Evolutionary conservation across 2,329 filamentous ascomycete species (phyloP), one percentile per base, ranked within the genome.

Genomic region (Ophioceras dolichostomum): DNA sequence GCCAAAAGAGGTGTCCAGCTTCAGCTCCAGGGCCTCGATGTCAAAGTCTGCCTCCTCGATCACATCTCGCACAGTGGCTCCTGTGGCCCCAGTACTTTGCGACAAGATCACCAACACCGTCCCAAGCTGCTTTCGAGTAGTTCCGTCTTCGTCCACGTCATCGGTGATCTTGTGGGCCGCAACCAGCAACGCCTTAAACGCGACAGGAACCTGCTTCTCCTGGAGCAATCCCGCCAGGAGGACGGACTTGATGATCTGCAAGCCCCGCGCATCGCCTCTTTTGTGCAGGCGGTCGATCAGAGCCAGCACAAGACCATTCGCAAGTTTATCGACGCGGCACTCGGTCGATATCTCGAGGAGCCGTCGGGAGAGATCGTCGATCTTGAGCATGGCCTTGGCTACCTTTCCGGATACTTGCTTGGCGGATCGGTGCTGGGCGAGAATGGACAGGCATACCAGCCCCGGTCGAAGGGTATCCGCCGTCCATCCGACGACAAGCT

Each of bases 351-450:
- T 67, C 24, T 76, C 68, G 2, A 70, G 56, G 2, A 89, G 61
- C 10, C 73, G 65, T 28, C 60, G 58, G n/a, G 72, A 62, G 19
- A 87, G 60, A 33, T 76, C 65, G 0, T 72, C 64, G 16, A 83
- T 60, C 43, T 75, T 79, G 42, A 85, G 60, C 5, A 91, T 57
- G 9, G 74, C 73, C 53, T 77, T 85, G 21, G 79, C 70, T 4
- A 89, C 76, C 42, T 74, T 73, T 49, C 68, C 71, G 1, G 84
- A 80, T 40, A 94, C 67, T 43, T 74, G 73, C 42, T 76, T 73
- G 4, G 77, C 71, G 3, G 76, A 76, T 52, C 84, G 78, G 56
- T 87, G 80, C 52, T 94, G 83, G 2, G 85, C 82, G 30, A 96
- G 64, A 16, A 94, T 77, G 4, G 83, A 78, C 37, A 96, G 61